These are phyloP conservation scores for Uronychia binucleata DNA, from an alignment of 73 alveolate species.

Conservation along the genomic window DNA sequence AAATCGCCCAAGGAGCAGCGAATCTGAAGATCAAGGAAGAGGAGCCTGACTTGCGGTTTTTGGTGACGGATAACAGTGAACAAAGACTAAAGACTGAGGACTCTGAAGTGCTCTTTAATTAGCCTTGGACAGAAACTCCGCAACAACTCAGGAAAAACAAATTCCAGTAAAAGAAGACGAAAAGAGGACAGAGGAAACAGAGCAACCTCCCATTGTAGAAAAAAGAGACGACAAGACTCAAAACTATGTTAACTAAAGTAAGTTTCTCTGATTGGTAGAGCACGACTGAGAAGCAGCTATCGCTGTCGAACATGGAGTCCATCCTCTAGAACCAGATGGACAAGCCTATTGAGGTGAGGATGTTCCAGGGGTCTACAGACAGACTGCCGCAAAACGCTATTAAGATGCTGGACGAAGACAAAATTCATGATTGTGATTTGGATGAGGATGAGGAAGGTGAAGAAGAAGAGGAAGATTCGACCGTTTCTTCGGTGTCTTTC, in stretches of 20 bases:
- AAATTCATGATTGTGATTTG: not conserved
- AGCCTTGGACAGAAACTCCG: not conserved
- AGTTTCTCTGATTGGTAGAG: not conserved
- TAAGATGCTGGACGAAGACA: not conserved
- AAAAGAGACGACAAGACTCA: not conserved
- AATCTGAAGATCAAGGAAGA: not conserved
- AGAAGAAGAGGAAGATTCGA: not conserved
- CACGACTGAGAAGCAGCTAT: not conserved
- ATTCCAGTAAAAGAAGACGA: not conserved
- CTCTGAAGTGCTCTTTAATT: not conserved
- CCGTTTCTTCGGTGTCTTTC: not conserved
- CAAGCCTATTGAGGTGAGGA: not conserved
- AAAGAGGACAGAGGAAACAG: not conserved
- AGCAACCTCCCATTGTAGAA: not conserved
- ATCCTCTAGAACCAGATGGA: not conserved
- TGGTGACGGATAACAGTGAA: not conserved
- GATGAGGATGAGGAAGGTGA: not conserved
- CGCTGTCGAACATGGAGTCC: not conserved
- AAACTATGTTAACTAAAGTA: not conserved
- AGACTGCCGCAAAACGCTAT: not conserved
- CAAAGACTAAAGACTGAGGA: not conserved
- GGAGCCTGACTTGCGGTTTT: not conserved
- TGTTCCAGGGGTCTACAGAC: not conserved
- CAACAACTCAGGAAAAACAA: not conserved
- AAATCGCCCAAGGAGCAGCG: too few relatives aligned